Conservation (phyloP, 352 stramenopile species). For the Pythium folliculosum region DNA sequence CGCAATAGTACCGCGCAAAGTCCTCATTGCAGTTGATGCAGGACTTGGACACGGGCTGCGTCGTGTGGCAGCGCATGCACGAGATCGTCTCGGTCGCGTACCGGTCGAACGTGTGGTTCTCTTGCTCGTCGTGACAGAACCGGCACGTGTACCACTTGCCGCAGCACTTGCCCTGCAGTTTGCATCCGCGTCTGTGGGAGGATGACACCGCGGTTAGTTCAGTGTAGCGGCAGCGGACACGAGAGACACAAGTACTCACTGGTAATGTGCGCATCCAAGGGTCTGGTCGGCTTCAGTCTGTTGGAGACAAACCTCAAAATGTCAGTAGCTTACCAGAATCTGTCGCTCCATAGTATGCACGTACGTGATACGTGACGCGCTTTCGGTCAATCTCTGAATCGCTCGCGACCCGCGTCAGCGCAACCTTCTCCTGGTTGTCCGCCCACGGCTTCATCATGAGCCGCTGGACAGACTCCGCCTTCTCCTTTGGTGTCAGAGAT, state of each 20-base stretch:
- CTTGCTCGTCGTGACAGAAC: slow-evolving; percentile 87
- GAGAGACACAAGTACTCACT: slow-evolving; percentile 34
- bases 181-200: slow-evolving; percentile 48
- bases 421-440: slow-evolving; percentile 60
- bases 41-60: slow-evolving; percentile 62
- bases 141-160: slow-evolving; percentile 88
- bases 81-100: slow-evolving; percentile 94
- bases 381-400: slow-evolving; percentile 54
- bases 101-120: slow-evolving; percentile 92
- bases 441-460: slow-evolving; percentile 89
- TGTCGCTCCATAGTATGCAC: neutral
- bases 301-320: neutral
- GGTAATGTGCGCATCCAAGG: slow-evolving; percentile 87
- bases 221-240: no score
- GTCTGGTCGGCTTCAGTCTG: slow-evolving; percentile 65
- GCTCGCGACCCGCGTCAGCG: slow-evolving; percentile 38
- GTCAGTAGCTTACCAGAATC: neutral
- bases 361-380: slow-evolving; percentile 58
- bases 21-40: slow-evolving; percentile 78
- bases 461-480: slow-evolving; percentile 79
- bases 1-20: slow-evolving; percentile 94
- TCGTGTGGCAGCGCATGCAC: slow-evolving; percentile 91
- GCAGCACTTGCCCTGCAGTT: slow-evolving; percentile 87
- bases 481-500: slow-evolving; percentile 78
- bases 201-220: neutral